Evolutionary conservation across 768 basidiomycete genomes (phyloP).

Genomic region (Austroboletus festivus): DNA sequence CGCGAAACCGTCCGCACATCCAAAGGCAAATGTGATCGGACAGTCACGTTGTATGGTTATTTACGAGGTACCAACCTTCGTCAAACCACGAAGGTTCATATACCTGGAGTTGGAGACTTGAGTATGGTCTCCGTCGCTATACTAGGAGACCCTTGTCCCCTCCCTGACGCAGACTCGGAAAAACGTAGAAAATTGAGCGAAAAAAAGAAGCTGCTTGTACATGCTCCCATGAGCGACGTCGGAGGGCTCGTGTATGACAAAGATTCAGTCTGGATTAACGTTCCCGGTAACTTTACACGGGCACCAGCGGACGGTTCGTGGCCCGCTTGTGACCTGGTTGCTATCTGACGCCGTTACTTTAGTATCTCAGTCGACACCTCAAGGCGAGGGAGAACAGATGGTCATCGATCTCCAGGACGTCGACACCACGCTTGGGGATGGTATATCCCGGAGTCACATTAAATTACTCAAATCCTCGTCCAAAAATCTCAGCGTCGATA

Average conservation of each 20-base stretch:
- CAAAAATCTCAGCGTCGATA: conserved; percentile 52
- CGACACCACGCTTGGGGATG: conserved; percentile 75
- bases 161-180: conserved; percentile 89
- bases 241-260: conserved; percentile 97
- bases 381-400: conserved; percentile 97
- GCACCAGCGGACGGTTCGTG: conserved; percentile 61
- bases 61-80: conserved; percentile 86
- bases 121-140: conserved; percentile 67
- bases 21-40: conserved; percentile 91
- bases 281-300: conserved; percentile 89
- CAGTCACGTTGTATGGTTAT: conserved; percentile 91
- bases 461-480: conserved; percentile 81
- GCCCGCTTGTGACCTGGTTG: not conserved
- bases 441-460: conserved; percentile 77
- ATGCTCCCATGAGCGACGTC: conserved; percentile 98
- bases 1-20: conserved; percentile 74
- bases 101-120: conserved; percentile 93
- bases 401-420: conserved; percentile 95
- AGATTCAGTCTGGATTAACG: conserved; percentile 97
- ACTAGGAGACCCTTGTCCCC: conserved; percentile 92
- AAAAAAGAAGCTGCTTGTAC: conserved; percentile 86
- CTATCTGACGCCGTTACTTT: not conserved
- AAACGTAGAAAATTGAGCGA: conserved; percentile 90
- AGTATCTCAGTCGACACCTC: conserved; percentile 68
- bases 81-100: conserved; percentile 75